Evolutionary conservation across 2,329 filamentous ascomycete species (phyloP).

Genomic region (Paecilomyces variotii): DNA sequence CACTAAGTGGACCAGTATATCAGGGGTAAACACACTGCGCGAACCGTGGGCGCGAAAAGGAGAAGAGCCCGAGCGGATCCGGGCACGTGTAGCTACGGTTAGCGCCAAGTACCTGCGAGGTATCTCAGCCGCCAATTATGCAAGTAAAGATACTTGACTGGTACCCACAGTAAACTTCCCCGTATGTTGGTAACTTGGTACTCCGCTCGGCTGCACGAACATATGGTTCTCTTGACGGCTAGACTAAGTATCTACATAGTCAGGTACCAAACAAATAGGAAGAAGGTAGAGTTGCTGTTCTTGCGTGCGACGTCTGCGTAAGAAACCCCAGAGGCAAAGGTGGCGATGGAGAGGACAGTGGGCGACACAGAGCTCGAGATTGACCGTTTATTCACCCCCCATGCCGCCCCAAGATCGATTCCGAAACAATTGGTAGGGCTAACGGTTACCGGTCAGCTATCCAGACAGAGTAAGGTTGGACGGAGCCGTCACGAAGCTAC

Average conservation of each 20-base stretch:
- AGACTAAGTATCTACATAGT: too few relatives aligned
- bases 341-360: not conserved
- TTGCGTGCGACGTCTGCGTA: not conserved
- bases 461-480: not conserved
- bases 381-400: not conserved
- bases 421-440: not conserved
- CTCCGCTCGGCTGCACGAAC: not conserved
- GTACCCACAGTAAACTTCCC: not conserved
- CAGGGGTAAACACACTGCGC: not conserved
- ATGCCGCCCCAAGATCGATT: not conserved
- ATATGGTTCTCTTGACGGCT: not conserved
- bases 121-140: constrained; percentile 1
- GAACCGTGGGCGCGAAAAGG: not conserved
- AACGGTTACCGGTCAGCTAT: not conserved
- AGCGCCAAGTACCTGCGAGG: not conserved
- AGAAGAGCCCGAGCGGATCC: not conserved
- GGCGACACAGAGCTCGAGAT: not conserved
- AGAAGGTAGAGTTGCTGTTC: not conserved
- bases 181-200: not conserved
- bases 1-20: not conserved
- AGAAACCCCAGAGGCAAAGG: not conserved
- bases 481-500: not conserved
- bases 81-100: not conserved
- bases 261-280: not conserved
- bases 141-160: not conserved